Percentiles rank a stretch among this genome's conserved stretches.
Conservation (phyloP, 768 basidiomycete genomes). For the Boletellus ananas region DNA sequence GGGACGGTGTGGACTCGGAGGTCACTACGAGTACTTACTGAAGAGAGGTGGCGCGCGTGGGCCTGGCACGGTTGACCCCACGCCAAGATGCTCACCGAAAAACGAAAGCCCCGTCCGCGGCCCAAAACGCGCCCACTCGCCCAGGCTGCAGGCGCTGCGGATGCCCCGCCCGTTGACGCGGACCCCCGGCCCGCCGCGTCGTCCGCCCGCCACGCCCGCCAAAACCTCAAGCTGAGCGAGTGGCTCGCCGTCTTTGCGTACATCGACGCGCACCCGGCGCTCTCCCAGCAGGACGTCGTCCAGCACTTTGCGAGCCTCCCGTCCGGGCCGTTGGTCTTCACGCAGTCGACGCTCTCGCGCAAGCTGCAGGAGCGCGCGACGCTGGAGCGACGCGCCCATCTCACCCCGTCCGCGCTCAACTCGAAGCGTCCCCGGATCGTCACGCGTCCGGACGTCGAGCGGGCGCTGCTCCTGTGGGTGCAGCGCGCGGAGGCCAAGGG, state of each 20-base stretch:
- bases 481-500: conserved; percentile 28
- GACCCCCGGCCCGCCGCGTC: no score
- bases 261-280: conserved; percentile 5
- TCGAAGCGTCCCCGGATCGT: conserved; percentile 30
- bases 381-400: conserved; percentile 6
- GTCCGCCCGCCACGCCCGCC: no score
- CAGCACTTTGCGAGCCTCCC: conserved; percentile 2
- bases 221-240: background rate
- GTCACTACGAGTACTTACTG: no score
- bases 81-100: no score
- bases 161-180: no score
- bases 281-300: conserved; percentile 1
- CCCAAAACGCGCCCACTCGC: no score
- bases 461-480: conserved; percentile 31
- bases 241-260: conserved; percentile 8
- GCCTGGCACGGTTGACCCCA: no score
- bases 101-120: no score
- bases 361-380: conserved; percentile 1
- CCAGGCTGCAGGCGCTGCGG: no score
- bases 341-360: conserved; percentile 7
- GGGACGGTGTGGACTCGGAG: no score
- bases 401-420: conserved; percentile 26
- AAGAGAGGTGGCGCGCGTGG: no score
- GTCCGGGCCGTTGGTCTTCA: background rate
- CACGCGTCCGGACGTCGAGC: conserved; percentile 34